Evolutionary conservation across 139 green algal species (phyloP).

Genomic region (Coccomyxa sp.): DNA sequence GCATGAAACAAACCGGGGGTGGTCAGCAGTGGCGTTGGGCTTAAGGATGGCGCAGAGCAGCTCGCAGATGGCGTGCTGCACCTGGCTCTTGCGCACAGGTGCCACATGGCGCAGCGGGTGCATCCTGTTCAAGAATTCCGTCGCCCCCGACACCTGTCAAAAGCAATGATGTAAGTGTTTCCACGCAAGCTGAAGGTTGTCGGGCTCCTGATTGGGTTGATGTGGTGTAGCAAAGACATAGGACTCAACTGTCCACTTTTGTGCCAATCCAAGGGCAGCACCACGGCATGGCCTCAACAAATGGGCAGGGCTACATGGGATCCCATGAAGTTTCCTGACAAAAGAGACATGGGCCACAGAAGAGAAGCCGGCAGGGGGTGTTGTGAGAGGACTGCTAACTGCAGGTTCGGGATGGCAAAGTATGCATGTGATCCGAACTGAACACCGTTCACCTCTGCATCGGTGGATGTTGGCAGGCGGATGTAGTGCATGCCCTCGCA

Average conservation of each 20-base stretch:
- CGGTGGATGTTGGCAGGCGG: slow-evolving; percentile 7
- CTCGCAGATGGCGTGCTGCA: slow-evolving; percentile 62
- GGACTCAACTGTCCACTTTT: slow-evolving; percentile 10
- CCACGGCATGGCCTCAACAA: too few species aligned
- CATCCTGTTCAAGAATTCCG: slow-evolving; percentile 50
- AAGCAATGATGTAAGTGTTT: background rate
- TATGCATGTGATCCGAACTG: too few species aligned
- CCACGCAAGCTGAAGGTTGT: background rate
- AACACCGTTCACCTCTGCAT: slow-evolving; percentile 7
- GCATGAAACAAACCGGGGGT: background rate
- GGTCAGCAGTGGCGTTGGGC: slow-evolving; percentile 15
- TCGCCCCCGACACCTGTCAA: slow-evolving; percentile 31
- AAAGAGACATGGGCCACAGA: too few species aligned
- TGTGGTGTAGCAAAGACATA: slow-evolving; percentile 16
- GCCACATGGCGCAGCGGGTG: slow-evolving; percentile 69
- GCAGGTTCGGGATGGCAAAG: too few species aligned
- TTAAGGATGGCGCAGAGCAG: slow-evolving; percentile 71
- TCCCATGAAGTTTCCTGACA: too few species aligned
- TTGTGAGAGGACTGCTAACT: too few species aligned
- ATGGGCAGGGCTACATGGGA: too few species aligned
- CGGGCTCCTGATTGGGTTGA: too few species aligned
- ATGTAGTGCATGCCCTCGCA: slow-evolving; percentile 33
- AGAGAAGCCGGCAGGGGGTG: too few species aligned
- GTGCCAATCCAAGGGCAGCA: background rate
- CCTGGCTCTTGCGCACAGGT: slow-evolving; percentile 75